Evolutionary conservation across 1,284 basidiomycete species (phyloP), one percentile per base, ranked within the genome.

Genomic region (Pterulicium gracile): DNA sequence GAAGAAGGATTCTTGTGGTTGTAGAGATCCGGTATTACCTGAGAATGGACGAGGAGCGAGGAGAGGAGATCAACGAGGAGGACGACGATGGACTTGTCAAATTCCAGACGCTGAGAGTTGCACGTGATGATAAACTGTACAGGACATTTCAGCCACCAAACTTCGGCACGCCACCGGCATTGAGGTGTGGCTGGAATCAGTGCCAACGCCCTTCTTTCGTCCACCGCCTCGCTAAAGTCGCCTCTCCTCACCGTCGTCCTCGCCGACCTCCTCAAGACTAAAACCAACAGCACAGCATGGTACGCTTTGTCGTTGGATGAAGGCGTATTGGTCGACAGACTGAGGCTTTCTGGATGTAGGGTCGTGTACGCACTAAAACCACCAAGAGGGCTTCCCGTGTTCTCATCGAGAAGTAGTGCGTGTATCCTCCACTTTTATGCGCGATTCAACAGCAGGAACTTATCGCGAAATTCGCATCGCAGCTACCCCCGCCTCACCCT

Each of bases 351-450:
- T 32, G 10, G 10, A 10, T 18, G 36, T 70, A 97, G 95, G 96
- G 96, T 72, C 93, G 95, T 64, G 95, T 99, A 75, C 90, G 95
- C 65, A 99, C 95, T 62, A 99, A 99, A 79, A 99, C 95, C 58
- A 95, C 94, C 68, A 99, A 98, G 82, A 90, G 95, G 74, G 95
- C 95, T 64, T 95, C 94, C 58, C 88, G 95, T 58, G 92, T 96
- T 61, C 82, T 98, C 73, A 98, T 99, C 65, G 95, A 99, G 82
- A 97, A 98, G 80, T 99, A 98, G 90, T 93, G 67, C 69, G 84
- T 76, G 2, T 63, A 58, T 51, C 48, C 45, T 20, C 39, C 7
- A 34, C 45, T 24, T 17, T 18, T 56, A 54, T 42, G 55, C n/a
- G 52, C 46, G 23, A 21, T 40, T 35, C 27, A 45, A 32, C 46